Percentiles rank a stretch among this genome's conserved stretches.
phyloP scores from a whole-genome alignment of 495 filamentous ascomycete species.

The Lasiosphaeris hirsuta region DNA sequence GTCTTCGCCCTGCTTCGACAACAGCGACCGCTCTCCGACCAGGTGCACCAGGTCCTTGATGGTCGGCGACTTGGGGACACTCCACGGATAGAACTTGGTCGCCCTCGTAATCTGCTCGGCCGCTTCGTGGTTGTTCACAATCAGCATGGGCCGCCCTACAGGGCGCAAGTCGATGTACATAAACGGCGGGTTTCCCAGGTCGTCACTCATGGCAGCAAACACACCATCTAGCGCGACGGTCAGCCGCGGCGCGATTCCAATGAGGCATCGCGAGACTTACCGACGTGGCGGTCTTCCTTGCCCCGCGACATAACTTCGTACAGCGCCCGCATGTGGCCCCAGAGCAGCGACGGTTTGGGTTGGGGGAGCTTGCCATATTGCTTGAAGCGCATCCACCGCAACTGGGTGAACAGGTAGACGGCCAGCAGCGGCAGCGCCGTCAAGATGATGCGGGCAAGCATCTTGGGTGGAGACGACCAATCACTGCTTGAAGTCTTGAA shows the following conservation, averaged over 20 bases:
- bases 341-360: slow-evolving; percentile 26
- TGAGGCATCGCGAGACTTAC: slow-evolving; percentile 8
- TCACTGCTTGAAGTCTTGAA: too few species aligned
- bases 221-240: slow-evolving; percentile 16
- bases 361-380: slow-evolving; percentile 33
- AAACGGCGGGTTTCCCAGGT: slow-evolving; percentile 25
- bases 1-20: slow-evolving; percentile 29
- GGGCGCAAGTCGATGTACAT: slow-evolving; percentile 39
- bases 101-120: slow-evolving; percentile 40
- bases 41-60: slow-evolving; percentile 25
- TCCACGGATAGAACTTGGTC: slow-evolving; percentile 40
- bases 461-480: not conserved
- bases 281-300: slow-evolving; percentile 21
- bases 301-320: slow-evolving; percentile 18
- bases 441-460: slow-evolving; percentile 8
- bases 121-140: slow-evolving; percentile 43
- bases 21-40: slow-evolving; percentile 37
- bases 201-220: slow-evolving; percentile 21
- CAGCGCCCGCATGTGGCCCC: slow-evolving; percentile 31
- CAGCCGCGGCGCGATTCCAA: not conserved
- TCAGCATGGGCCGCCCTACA: slow-evolving; percentile 26
- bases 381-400: slow-evolving; percentile 23
- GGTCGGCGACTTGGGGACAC: slow-evolving; percentile 42
- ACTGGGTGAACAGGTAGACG: slow-evolving; percentile 17
- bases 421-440: slow-evolving; percentile 16